Base-by-base conservation (phyloP, 2,329 filamentous ascomycete genomes). In the Albifimbria verrucaria region DNA sequence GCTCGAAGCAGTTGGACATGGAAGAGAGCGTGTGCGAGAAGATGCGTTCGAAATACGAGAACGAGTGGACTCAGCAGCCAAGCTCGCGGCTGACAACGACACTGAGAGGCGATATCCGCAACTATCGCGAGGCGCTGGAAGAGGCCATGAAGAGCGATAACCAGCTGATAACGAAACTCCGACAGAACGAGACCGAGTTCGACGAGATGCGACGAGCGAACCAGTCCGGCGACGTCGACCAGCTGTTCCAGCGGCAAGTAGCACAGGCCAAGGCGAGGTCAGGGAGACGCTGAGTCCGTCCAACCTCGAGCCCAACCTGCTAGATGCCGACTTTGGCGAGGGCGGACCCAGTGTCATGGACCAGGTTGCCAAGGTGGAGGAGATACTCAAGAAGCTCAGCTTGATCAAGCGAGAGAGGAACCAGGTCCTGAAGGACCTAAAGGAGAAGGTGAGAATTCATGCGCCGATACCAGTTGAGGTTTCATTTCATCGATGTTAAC, bases 21-120 rank as follows among this genome's bases (percentile, higher is more conserved):
- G 94, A 99, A 70, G 95, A 97, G 73, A 95, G 90, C 52, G 90
- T 97, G 0, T 99, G 94, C 68, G 94, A 99, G 70, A 99, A 97
- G 77, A 99, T 99, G 94, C 85, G 94, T 46, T 95, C 92, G 12
- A 99, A 99, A 69, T 97, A 97, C 68, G 92, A 93, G 52, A 82
- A 80, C 24, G 93, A 97, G 51, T 99, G 94, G 94, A 96, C 91
- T 18, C 94, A 99, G 65, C 94, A 99, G 65, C 94, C 94, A 11
- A 97, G 93, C 67, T 90, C 90, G 26, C 82, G 90, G 52, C 80
- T 99, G 41, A 99, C 93, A 1, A 86, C 89, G 4, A 97, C 93
- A 0, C 74, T 99, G 48, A 83, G 92, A 52, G 87, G 85, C 54
- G 94, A 99, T 66, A 88, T 97, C 50, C 82, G 88, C 56, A 93